Evolutionary conservation across 2,329 filamentous ascomycete species (phyloP).

Genomic region (Parafenestella ontariensis): DNA sequence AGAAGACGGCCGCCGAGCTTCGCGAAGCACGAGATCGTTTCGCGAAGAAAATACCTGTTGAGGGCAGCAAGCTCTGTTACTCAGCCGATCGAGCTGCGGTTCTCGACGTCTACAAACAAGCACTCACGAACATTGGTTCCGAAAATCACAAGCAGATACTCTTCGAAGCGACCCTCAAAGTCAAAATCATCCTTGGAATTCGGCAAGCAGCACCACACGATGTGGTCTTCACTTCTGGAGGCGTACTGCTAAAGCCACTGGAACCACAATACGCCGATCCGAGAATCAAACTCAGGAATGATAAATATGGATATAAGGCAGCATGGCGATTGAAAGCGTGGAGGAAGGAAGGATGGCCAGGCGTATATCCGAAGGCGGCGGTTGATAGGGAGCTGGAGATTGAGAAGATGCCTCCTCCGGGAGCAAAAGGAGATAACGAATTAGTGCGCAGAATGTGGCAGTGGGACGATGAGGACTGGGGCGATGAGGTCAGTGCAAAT

Average conservation of each 20-base stretch:
- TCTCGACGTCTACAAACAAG: constrained; percentile 15
- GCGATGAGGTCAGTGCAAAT: background rate
- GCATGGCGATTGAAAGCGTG: constrained; percentile 19
- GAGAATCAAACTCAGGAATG: constrained; percentile 8
- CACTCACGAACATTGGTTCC: constrained; percentile 1
- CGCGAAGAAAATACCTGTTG: background rate
- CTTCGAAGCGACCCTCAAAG: constrained; percentile 11
- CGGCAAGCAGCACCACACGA: constrained; percentile 7
- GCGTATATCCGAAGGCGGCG: constrained; percentile 8
- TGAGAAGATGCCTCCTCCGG: background rate
- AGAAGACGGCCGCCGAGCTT: background rate
- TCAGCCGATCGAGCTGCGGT: constrained; percentile 10
- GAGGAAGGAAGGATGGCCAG: constrained; percentile 26
- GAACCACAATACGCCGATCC: constrained; percentile 27
- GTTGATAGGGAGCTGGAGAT: background rate
- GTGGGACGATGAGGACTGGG: background rate
- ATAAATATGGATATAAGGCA: constrained; percentile 2
- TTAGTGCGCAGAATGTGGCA: background rate
- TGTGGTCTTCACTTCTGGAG: constrained; percentile 4
- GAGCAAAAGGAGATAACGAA: background rate
- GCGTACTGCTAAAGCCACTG: constrained; percentile 9
- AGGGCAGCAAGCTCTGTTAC: constrained; percentile 1
- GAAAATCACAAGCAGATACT: constrained; percentile 2
- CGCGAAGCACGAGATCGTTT: constrained; percentile 5
- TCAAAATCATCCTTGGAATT: constrained; percentile 13